Evolutionary conservation across 2,329 filamentous ascomycete genomes (phyloP).

Genomic region (Penicillium verrucosum): DNA sequence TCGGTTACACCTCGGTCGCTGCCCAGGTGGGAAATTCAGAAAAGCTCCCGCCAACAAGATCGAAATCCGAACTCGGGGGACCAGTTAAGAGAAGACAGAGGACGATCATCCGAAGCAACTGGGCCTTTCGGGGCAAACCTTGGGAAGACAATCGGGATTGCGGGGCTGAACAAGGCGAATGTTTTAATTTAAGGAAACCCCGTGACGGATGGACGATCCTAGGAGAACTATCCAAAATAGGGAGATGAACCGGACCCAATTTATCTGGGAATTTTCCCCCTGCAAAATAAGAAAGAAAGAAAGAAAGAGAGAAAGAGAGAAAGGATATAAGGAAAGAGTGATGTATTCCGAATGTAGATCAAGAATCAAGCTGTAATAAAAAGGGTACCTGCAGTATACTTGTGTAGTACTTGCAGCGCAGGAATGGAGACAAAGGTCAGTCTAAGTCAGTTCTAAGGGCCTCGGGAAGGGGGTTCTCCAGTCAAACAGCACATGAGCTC

Average conservation of each 20-base stretch:
- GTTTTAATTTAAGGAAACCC: not conserved
- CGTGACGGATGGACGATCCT: not conserved
- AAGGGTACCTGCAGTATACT: not conserved
- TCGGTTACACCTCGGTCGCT: constrained; percentile 22
- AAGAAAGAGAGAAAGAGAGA: not conserved
- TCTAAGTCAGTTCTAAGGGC: not conserved
- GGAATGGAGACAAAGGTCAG: not conserved
- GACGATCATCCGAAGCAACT: constrained; percentile 17
- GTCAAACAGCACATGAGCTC: not conserved
- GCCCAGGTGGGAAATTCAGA: not conserved
- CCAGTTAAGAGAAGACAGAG: not conserved
- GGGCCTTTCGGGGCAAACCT: not conserved
- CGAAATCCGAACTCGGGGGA: constrained; percentile 12
- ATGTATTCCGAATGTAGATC: not conserved
- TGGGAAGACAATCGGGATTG: constrained; percentile 2
- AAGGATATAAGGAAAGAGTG: not conserved
- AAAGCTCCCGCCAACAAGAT: constrained; percentile 11
- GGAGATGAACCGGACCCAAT: constrained; percentile 3
- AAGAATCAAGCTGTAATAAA: not conserved
- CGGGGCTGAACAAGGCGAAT: constrained; percentile 10
- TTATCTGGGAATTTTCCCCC: not conserved
- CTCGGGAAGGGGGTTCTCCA: constrained; percentile 1
- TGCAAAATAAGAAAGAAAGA: too few relatives aligned
- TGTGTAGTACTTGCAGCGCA: not conserved
- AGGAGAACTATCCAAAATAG: not conserved